Base-by-base conservation (phyloP, 2,329 filamentous ascomycete species). In the Lecanicillium sp. region DNA sequence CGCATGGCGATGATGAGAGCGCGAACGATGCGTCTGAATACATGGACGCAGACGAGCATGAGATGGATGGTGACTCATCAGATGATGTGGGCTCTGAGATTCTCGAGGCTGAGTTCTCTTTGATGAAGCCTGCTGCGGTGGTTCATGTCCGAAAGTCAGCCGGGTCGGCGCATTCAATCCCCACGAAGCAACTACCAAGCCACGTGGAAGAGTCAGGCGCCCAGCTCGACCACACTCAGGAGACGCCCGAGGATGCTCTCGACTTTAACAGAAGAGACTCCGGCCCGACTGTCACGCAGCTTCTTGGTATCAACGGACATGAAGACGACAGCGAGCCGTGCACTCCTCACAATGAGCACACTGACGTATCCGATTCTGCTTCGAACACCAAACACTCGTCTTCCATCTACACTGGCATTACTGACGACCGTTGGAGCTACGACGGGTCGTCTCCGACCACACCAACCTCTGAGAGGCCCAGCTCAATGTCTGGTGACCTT, bases 381-480 rank as follows among this genome's bases (percentile, higher is more conserved):
- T 50, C 48, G 3, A 44, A 42, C 40, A 56, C 54, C 43, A 62
- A 61, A 42, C 59, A 60, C 45, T 56, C 55, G 7, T 62, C 60
- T 13, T 64, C 61, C 5, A 52, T 62, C 22, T 63, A 56, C 38
- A 63, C 60, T 11, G 57, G 60, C n/a, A 52, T 47, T 6, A 62
- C 54, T 2, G 60, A 62, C 19, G 58, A 61, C 28, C 53, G 54
- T 31, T 63, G 55, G 53, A 64, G 61, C 45, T 49, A 58, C 15
- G 58, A 62, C 28, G 54, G 58, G 18, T 60, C 61, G 9, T 59
- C 57, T 8, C 46, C 62, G 13, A 62, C 60, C 20, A 64, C 61
- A 2, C 59, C 61, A 3, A 64, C 58, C 3, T 64, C 60, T 17
- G 61, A 64, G 29, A 56, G 56, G 20, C 53, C 53, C 9, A 55